Evolutionary conservation across 805 yeast genomes (phyloP), one percentile per base, ranked within the genome.

Genomic region (Pichia nakasei): DNA sequence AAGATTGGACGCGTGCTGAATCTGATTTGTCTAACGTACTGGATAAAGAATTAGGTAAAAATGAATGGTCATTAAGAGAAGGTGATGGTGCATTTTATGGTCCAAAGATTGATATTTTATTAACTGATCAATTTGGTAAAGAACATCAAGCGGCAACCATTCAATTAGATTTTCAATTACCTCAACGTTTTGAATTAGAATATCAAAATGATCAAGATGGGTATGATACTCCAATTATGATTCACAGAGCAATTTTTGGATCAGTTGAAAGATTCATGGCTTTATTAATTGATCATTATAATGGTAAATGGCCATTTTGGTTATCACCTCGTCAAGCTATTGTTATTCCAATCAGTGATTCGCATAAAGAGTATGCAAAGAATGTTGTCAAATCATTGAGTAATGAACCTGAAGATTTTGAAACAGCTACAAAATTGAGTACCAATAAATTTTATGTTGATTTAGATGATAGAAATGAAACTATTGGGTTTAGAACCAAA

Each of bases 51-150:
- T 64, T 72, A 12, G 80, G 80, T 1, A 65, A 69, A 35, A 47
- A 43, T 5, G 60, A 66, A 5, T 89, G 96, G 94, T 59, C 72
- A 17, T 53, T 85, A 9, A 80, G 88, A 51, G 85, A 80, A 49
- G 96, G 94, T n/a, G 99, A 93, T 61, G 98, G 98, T 29, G 99
- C 93, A 1, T 83, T 83, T 57, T 93, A 93, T 65, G 98, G 98
- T 0, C 98, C 98, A 24, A 91, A 91, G 59, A 87, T 93, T 48
- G 98, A 93, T 61, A 74, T 93, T 37, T 68, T 85, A 42, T 75
- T 93, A 42, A 77, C 77, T 8, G 98, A 93, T 64, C 81, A 83
- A 27, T 77, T 74, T 40, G 83, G 81, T 1, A 88, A 87, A 53
- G 73, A 76, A 48, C 96, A 88, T 61, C 98, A 93, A 65, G 85